These are phyloP conservation scores for Hypoxylon cercidicola DNA, from an alignment of 495 filamentous ascomycete genomes.

Conservation along the genomic window DNA sequence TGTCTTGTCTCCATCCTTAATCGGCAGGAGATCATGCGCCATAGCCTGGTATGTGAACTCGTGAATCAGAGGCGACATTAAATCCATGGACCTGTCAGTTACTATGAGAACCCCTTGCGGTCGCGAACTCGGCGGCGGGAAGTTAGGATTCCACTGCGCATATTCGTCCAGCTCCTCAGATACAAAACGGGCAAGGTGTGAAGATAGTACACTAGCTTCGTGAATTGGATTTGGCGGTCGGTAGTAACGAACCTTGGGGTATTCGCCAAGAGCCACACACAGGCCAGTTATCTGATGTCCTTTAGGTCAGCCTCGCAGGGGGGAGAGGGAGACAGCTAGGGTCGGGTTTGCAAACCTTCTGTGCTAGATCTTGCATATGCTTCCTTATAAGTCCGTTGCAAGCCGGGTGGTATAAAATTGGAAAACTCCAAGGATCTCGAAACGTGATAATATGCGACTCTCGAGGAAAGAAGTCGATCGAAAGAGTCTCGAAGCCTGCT, in stretches of 20 bases:
- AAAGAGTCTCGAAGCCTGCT: slow-evolving; percentile 74
- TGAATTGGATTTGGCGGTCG: slow-evolving; percentile 76
- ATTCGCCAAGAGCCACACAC: slow-evolving; percentile 86
- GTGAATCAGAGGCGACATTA: slow-evolving; percentile 86
- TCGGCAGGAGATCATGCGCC: slow-evolving; percentile 90
- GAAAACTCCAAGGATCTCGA: slow-evolving; percentile 93
- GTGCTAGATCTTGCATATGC: slow-evolving; percentile 84
- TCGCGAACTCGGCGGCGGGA: slow-evolving; percentile 80
- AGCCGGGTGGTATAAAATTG: slow-evolving; percentile 86
- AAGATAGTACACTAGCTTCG: slow-evolving; percentile 86
- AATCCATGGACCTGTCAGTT: slow-evolving; percentile 90
- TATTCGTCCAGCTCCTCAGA: slow-evolving; percentile 90
- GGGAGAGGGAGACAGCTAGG: slow-evolving; percentile 24
- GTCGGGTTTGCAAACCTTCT: slow-evolving; percentile 71
- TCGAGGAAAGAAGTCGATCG: slow-evolving; percentile 86
- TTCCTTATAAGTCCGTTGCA: slow-evolving; percentile 84
- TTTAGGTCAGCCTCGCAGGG: slow-evolving; percentile 42
- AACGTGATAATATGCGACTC: slow-evolving; percentile 94
- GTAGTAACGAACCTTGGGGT: slow-evolving; percentile 92
- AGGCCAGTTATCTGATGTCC: slow-evolving; percentile 75
- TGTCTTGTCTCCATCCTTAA: slow-evolving; percentile 87
- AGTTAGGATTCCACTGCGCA: slow-evolving; percentile 80
- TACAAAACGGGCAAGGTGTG: slow-evolving; percentile 89
- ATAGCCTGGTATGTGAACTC: slow-evolving; percentile 99
- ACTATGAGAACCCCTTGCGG: slow-evolving; percentile 87